Conservation (phyloP, 2,329 filamentous ascomycete species). For the Fusarium falciforme region DNA sequence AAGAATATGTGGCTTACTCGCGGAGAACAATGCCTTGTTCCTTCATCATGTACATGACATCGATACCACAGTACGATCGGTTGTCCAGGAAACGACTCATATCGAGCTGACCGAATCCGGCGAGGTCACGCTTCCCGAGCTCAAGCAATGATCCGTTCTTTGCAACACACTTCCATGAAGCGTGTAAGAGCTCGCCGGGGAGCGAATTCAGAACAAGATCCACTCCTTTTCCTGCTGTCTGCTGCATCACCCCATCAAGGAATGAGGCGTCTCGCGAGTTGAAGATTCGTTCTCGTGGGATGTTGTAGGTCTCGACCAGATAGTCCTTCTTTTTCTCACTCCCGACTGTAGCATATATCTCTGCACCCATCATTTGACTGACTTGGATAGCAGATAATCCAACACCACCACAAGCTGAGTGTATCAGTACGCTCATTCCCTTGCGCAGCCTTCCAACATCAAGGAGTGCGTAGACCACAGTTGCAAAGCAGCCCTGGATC, state of each 20-base stretch:
- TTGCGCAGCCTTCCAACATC: constrained; percentile 43
- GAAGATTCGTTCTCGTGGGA: constrained; percentile 49
- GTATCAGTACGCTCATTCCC: constrained; percentile 50
- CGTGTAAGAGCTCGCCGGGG: constrained; percentile 43
- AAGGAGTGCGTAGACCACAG: constrained; percentile 41
- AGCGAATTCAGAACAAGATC: constrained; percentile 51
- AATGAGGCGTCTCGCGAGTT: constrained; percentile 44
- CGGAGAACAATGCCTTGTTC: not conserved
- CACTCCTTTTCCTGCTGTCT: constrained; percentile 47
- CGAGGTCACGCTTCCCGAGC: constrained; percentile 49
- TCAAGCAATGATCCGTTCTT: constrained; percentile 50
- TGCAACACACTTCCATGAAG: constrained; percentile 51
- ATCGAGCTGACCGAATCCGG: constrained; percentile 6
- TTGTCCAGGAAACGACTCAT: constrained; percentile 34
- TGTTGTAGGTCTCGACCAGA: constrained; percentile 40
- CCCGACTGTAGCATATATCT: constrained; percentile 37
- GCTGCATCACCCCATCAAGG: constrained; percentile 36
- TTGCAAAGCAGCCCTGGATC: constrained; percentile 47
- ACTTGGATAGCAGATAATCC: constrained; percentile 49
- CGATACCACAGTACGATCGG: constrained; percentile 27
- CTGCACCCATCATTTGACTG: constrained; percentile 38
- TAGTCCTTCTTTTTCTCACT: constrained; percentile 46
- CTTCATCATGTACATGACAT: constrained; percentile 22
- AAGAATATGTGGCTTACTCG: not conserved
- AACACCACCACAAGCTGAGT: constrained; percentile 47